Percentiles rank a stretch among this genome's conserved stretches.
Conservation (phyloP, 176 grass and related monocot genomes). For the Tillandsia fasciculata region DNA sequence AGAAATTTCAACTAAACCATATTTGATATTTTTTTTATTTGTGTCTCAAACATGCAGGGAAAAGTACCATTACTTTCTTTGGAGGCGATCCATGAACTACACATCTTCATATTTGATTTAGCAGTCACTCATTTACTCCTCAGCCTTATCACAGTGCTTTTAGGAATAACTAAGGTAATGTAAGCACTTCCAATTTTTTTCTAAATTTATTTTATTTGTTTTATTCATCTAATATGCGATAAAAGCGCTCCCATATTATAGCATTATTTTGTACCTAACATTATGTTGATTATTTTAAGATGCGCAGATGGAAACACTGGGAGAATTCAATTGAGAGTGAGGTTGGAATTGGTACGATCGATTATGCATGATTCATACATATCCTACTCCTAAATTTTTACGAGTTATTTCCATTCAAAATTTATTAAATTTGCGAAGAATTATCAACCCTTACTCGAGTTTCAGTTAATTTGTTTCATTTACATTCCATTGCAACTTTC, state of each 20-base stretch:
- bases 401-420: too few relatives aligned
- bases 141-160: slow-evolving; percentile 23
- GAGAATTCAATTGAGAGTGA: slow-evolving; percentile 26
- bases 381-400: too few relatives aligned
- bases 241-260: background rate
- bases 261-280: background rate
- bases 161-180: slow-evolving; percentile 34
- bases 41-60: slow-evolving; percentile 18
- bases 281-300: slow-evolving; percentile 13
- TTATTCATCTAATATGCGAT: background rate
- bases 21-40: background rate
- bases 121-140: slow-evolving; percentile 33
- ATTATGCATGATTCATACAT: background rate
- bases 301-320: slow-evolving; percentile 30
- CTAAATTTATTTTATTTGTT: background rate
- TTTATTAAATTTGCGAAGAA: too few relatives aligned
- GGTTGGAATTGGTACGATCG: slow-evolving; percentile 6
- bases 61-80: slow-evolving; percentile 34
- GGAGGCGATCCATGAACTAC: slow-evolving; percentile 28
- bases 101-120: slow-evolving; percentile 45
- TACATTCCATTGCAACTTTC: too few relatives aligned
- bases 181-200: background rate
- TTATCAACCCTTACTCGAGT: too few relatives aligned
- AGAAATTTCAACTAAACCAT: background rate
- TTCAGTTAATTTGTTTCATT: too few relatives aligned